Evolutionary conservation across 805 yeast species (phyloP).

Genomic region (Wickerhamiella kurtzmanii): DNA sequence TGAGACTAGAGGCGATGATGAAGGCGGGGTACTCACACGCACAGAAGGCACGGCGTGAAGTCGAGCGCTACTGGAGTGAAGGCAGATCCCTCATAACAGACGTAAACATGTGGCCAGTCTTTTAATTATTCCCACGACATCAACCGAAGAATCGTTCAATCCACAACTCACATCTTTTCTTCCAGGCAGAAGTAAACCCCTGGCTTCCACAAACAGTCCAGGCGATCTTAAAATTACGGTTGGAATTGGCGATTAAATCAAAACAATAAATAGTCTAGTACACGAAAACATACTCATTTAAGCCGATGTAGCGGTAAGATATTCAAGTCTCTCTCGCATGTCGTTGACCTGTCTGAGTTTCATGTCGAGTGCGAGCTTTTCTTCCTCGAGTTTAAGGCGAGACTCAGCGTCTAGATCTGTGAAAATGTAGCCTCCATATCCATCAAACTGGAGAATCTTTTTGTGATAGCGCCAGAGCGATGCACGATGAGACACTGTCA

Average conservation of each 20-base stretch:
- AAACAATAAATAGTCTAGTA: not conserved
- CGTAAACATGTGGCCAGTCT: not conserved
- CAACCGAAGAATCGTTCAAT: too few species aligned
- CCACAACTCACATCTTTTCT: too few species aligned
- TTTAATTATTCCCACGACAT: not conserved
- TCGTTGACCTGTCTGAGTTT: slow-evolving; percentile 56
- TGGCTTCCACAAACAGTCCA: too few species aligned
- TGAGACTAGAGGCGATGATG: slow-evolving; percentile 32
- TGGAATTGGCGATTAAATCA: too few species aligned
- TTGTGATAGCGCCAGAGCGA: slow-evolving; percentile 88
- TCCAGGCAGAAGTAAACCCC: too few species aligned
- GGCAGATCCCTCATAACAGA: slow-evolving; percentile 31
- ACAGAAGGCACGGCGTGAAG: slow-evolving; percentile 33
- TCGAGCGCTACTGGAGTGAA: slow-evolving; percentile 41
- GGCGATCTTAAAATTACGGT: too few species aligned
- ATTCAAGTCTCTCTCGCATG: slow-evolving; percentile 51
- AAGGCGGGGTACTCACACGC: slow-evolving; percentile 34
- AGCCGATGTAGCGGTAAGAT: slow-evolving; percentile 26
- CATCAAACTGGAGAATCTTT: slow-evolving; percentile 69
- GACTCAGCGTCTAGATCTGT: slow-evolving; percentile 55
- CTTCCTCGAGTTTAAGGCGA: slow-evolving; percentile 65
- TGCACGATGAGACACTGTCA: slow-evolving; percentile 87
- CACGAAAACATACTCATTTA: too few species aligned
- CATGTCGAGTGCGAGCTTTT: slow-evolving; percentile 56
- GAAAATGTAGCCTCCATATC: slow-evolving; percentile 58